These are phyloP conservation scores for Orbilia blumenaviensis DNA, from an alignment of 2,329 filamentous ascomycete genomes.

Conservation along the genomic window DNA sequence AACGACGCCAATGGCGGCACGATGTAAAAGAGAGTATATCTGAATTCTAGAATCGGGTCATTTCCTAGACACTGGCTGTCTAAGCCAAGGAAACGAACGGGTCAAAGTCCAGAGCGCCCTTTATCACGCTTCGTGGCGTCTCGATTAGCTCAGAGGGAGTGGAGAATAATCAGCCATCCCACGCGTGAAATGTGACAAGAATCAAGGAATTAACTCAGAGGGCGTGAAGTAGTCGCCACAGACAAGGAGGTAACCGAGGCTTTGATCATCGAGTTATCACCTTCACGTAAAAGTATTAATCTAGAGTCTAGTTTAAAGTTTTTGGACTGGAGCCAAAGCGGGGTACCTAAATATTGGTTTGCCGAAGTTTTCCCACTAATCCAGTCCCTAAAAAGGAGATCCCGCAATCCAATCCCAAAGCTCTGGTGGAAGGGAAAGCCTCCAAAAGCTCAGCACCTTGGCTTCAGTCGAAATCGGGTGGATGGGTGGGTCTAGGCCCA, in stretches of 20 bases:
- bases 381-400: slow-evolving; percentile 14
- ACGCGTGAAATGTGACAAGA: slow-evolving; percentile 23
- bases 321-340: slow-evolving; percentile 22
- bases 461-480: slow-evolving; percentile 2
- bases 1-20: neutral
- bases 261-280: neutral
- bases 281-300: neutral
- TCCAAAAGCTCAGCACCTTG: slow-evolving; percentile 6
- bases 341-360: slow-evolving; percentile 25
- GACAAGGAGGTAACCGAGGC: neutral
- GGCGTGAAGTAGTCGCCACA: neutral
- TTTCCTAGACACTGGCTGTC: neutral
- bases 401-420: slow-evolving; percentile 29
- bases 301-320: neutral
- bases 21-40: neutral
- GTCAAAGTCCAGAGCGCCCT: neutral
- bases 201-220: slow-evolving; percentile 20
- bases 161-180: slow-evolving; percentile 29
- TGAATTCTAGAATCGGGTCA: neutral
- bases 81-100: neutral
- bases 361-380: slow-evolving; percentile 26
- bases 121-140: slow-evolving; percentile 22
- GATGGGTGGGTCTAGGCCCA: neutral
- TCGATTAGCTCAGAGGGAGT: slow-evolving; percentile 13
- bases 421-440: slow-evolving; percentile 15